Evolutionary conservation across 805 yeast genomes (phyloP).

Genomic region (Ogataea ramenticola): DNA sequence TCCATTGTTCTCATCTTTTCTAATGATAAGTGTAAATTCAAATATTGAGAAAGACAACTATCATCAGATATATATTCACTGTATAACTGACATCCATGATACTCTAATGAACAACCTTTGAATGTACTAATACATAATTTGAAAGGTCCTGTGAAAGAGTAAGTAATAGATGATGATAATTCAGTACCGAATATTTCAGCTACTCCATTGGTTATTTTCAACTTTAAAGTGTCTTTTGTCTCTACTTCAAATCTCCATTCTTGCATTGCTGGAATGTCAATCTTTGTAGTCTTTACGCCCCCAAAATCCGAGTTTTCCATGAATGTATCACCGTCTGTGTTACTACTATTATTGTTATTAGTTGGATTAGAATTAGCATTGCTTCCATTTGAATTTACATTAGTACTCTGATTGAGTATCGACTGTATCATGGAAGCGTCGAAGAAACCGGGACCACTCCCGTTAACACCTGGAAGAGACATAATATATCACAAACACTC

Average conservation of each 20-base stretch:
- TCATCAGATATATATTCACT: constrained; percentile 67
- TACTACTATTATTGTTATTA: not conserved
- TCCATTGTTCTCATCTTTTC: constrained; percentile 42
- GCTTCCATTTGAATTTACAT: no score
- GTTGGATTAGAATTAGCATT: no score
- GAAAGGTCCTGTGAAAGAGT: constrained; percentile 43
- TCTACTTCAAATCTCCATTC: constrained; percentile 78
- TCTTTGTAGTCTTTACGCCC: not conserved
- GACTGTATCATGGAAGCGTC: not conserved
- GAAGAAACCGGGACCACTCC: not conserved
- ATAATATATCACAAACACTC: not conserved
- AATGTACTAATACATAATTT: constrained; percentile 52
- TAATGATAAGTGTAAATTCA: constrained; percentile 69
- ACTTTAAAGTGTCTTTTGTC: constrained; percentile 35
- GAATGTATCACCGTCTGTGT: not conserved
- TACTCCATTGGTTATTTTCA: constrained; percentile 55
- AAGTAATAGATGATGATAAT: constrained; percentile 63
- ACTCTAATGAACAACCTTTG: constrained; percentile 59
- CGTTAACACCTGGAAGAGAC: constrained; percentile 1
- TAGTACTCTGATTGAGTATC: not conserved
- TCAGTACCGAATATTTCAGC: constrained; percentile 95
- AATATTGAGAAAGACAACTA: constrained; percentile 53
- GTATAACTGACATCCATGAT: constrained; percentile 33
- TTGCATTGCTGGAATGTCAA: constrained; percentile 26
- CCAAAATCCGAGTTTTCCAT: not conserved